Evolutionary conservation across 371 early-diverging fungal species (phyloP), one percentile per base, ranked within the genome.

Genomic region (Apophysomyces trapeziformis): DNA sequence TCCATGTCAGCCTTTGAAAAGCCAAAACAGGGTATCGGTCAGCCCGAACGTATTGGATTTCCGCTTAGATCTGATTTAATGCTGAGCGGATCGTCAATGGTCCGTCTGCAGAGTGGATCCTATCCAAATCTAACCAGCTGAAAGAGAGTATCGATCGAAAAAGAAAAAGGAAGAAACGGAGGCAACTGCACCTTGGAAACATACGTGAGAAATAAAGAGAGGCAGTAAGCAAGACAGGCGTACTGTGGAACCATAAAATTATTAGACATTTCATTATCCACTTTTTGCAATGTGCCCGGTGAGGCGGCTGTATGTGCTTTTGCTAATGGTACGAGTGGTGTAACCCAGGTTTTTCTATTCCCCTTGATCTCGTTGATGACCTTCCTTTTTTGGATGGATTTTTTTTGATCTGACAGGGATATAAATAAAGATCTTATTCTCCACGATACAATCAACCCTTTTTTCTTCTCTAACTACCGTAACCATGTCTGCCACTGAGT

Each of bases 41-140:
- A 67, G 41, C 60, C 60, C 59, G 26, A 32, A 11, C 38, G 18
- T n/a, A 37, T 65, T 21, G 59, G 65, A 50, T 50, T 50, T 21
- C 54, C 54, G 54, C 54, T 50, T 50, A 50, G 54, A 21, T 50
- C 54, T 18, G 54, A n/a, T 45, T 45, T 45, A n/a, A 45, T 45
- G 46, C 4, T 21, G 47, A 9, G 21, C 16, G 21, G 21, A 50
- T 9, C 9, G 21, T 9, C n/a, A 50, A 50, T n/a, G 21, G 9
- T 8, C n/a, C 2, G 21, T 50, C 54, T 50, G 54, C 21, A 50
- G 2, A 50, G 54, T 21, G 32, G 32, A 26, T 26, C 32, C 2
- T 26, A 26, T 26, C 3, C 3, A 26, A 26, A 26, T 26, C 2
- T 2, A 26, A 26, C 3, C 32, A 26, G 32, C 32, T 3, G 32